These are phyloP conservation scores for Yamadazyma mexicana DNA, from an alignment of 1,139 yeast species.

Conservation along the genomic window DNA sequence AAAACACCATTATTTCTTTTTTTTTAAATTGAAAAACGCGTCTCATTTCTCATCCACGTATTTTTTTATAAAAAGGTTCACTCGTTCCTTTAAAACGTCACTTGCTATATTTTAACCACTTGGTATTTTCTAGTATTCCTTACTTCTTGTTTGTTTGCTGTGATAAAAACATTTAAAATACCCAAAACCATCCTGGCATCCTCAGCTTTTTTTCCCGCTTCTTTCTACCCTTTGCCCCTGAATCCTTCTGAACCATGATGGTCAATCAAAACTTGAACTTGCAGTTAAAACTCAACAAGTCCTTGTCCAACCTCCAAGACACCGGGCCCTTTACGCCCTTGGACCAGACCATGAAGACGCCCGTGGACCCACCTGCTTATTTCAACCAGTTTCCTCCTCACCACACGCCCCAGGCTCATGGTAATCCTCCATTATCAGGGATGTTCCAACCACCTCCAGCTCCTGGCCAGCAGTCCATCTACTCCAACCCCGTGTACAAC, in stretches of 20 bases:
- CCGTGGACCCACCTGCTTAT: constrained; percentile 31
- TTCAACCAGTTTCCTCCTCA: constrained; percentile 9
- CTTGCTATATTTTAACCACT: constrained; percentile 1
- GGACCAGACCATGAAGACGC: constrained; percentile 46
- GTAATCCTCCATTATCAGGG: constrained; percentile 2
- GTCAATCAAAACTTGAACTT: constrained; percentile 30
- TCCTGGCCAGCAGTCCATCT: constrained; percentile 16
- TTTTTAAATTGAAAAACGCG: constrained; percentile 4
- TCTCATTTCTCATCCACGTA: constrained; percentile 3
- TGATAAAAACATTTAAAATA: no score
- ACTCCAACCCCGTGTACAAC: constrained; percentile 33
- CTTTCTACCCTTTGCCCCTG: background rate
- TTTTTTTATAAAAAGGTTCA: constrained; percentile 3
- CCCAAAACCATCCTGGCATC: no score
- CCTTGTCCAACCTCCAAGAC: constrained; percentile 23
- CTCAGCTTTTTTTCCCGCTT: no score
- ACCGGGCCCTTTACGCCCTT: constrained; percentile 46
- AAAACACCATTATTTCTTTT: no score
- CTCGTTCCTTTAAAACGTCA: background rate
- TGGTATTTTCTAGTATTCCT: background rate
- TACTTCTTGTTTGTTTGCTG: background rate
- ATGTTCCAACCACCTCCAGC: constrained; percentile 2
- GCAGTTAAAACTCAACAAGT: constrained; percentile 30
- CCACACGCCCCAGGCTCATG: constrained; percentile 6
- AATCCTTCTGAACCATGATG: constrained; percentile 17